Conservation (phyloP, 176 grass and related monocot species). For the Triticum dicoccoides region DNA sequence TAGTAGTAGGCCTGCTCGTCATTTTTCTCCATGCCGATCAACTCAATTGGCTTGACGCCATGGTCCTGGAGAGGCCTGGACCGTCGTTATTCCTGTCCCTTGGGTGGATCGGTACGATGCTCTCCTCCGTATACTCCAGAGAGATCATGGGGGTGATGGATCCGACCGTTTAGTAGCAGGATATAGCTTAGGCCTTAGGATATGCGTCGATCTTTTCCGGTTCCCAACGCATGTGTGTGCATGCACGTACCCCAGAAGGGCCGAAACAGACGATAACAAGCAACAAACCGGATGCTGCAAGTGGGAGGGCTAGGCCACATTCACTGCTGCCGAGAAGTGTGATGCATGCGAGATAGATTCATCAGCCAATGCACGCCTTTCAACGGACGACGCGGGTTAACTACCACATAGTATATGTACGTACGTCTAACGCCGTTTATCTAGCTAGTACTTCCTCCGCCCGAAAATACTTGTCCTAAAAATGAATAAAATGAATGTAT, state of each 20-base stretch:
- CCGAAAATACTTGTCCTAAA: no score
- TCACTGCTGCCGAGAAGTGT: not conserved
- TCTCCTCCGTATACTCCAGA: not conserved
- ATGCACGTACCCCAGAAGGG: not conserved
- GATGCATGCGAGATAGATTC: not conserved
- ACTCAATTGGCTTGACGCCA: not conserved
- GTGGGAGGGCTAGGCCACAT: not conserved
- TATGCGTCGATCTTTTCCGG: not conserved
- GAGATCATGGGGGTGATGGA: not conserved
- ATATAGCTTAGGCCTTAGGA: not conserved
- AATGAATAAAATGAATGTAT: no score
- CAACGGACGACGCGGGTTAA: not conserved
- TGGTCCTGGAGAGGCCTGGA: not conserved
- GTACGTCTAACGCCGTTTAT: no score
- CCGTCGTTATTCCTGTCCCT: not conserved
- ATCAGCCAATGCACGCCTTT: not conserved
- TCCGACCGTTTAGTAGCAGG: not conserved
- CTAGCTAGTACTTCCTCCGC: no score
- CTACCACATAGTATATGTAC: no score
- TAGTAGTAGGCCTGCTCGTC: no score
- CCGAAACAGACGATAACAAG: not conserved
- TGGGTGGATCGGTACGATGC: not conserved
- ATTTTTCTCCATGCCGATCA: not conserved
- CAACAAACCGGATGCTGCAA: not conserved
- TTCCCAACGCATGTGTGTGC: not conserved